Evolutionary conservation across 2,329 filamentous ascomycete genomes (phyloP), one percentile per base, ranked within the genome.

Genomic region (Phialophora tarda): DNA sequence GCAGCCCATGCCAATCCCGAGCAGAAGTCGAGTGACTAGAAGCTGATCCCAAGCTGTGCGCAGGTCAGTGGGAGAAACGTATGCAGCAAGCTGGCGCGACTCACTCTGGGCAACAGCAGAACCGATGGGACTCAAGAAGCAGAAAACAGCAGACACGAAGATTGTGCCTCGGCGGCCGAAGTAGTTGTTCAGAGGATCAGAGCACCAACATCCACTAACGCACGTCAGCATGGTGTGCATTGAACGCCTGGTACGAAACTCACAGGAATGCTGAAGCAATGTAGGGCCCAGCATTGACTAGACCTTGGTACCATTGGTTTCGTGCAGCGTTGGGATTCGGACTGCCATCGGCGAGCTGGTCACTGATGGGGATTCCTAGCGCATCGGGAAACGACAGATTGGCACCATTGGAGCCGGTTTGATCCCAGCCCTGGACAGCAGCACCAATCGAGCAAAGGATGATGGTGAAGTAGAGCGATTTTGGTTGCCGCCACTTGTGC

Each of bases 1-100:
- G 17, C 89, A 84, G 30, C 91, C 91, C 80, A 93, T 92, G 1
- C 89, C 91, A 54, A 95, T 86, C 10, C 92, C 92, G 67, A 94
- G 84, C 12, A 91, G 82, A 68, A 94, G 85, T 50, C 92, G 87
- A 57, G 87, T 88, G 50, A 86, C 82, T 65, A 95, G 84, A 71
- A 93, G 85, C 73, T 91, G 86, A 75, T 82, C 83, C 90, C 91
- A 94, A 0, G 63, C 65, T 70, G 21, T 10, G 21, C 10, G 30
- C 47, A 32, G 34, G 32, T 53, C 10, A 61, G 48, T 5, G 17
- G 12, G 21, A n/a, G 12, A 32, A 10, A 24, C n/a, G 3, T 14
- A 44, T 26, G 12, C 11, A 50, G 30, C 7, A 11, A 53, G 8
- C 12, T 59, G 2, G 44, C 11, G 1, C 10, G 38, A 68, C 68